These are phyloP conservation scores for button mushroom (Agaricus bisporus) DNA, from an alignment of 768 basidiomycete genomes.

Conservation along the genomic window DNA sequence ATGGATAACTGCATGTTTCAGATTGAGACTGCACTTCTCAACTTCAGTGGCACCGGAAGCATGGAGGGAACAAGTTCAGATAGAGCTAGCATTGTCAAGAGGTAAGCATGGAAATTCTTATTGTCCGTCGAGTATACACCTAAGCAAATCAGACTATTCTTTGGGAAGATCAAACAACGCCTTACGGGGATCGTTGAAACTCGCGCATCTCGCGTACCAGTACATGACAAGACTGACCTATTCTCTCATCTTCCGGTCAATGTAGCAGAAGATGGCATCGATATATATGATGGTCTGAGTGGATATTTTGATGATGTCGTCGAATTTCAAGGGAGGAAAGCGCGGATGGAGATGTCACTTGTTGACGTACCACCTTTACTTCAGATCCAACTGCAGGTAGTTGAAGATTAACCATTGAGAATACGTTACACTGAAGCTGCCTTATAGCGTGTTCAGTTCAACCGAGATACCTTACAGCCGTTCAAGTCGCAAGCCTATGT, in stretches of 20 bases:
- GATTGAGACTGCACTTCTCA: slow-evolving; percentile 86
- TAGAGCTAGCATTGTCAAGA: slow-evolving; percentile 75
- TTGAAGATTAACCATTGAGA: neutral
- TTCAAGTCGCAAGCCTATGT: slow-evolving; percentile 97
- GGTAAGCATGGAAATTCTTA: slow-evolving; percentile 34
- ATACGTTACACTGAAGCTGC: slow-evolving; percentile 8
- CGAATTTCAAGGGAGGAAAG: slow-evolving; percentile 83
- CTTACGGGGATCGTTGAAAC: slow-evolving; percentile 31
- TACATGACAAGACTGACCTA: slow-evolving; percentile 84
- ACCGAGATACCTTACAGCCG: slow-evolving; percentile 83
- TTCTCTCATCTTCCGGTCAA: slow-evolving; percentile 95
- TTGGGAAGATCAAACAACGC: slow-evolving; percentile 73
- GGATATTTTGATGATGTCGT: slow-evolving; percentile 87
- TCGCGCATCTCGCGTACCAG: slow-evolving; percentile 40
- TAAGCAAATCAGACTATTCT: slow-evolving; percentile 51
- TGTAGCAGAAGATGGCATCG: slow-evolving; percentile 82
- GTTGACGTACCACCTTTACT: slow-evolving; percentile 85
- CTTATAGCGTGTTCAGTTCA: slow-evolving; percentile 84
- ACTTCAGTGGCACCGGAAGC: slow-evolving; percentile 52
- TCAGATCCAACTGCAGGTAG: slow-evolving; percentile 93
- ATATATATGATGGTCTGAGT: slow-evolving; percentile 91
- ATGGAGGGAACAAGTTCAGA: slow-evolving; percentile 40
- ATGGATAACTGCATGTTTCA: slow-evolving; percentile 99
- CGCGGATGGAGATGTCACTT: slow-evolving; percentile 80
- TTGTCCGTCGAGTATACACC: neutral